Base-by-base conservation (phyloP, 1,139 yeast species). In the Geotrichum carabidarum region DNA sequence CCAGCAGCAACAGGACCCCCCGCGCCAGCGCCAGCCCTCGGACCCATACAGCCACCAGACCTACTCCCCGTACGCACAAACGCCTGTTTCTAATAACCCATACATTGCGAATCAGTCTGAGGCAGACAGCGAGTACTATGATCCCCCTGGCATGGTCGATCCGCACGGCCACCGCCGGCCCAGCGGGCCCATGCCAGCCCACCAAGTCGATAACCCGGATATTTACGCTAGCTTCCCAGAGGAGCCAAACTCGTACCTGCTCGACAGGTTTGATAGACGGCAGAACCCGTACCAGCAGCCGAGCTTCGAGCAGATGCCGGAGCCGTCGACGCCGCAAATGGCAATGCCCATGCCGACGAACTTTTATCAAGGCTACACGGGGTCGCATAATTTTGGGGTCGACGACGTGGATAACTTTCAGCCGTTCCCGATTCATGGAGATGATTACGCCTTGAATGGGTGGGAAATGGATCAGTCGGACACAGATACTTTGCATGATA, bases 381-480 rank as follows among this genome's bases (percentile, higher is more conserved):
- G 22, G 12, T 30, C 17, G 14, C 32, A 17, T 18, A 9, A 14
- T 18, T 27, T 35, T 18, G 22, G 27, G 12, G 48, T 11, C 5
- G 35, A 43, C 7, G 53, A 50, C 35, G 41, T 44, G 8, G 53
- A 50, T 12, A 50, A 44, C 18, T 50, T 50, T 30, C 53, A 43
- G 35, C 53, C 53, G 14, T 65, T 69, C 51, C 74, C 74, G 2
- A 66, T 70, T 41, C 58, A 58, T 5, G 76, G 76, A 5, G 76
- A 70, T 51, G 67, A 68, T 48, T 72, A 72, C 57, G 71, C 68
- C 3, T 59, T 73, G 48, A 73, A 73, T 55, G 70, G 75, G 1
- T 69, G 67, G 57, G 65, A 64, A 32, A 63, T 65, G 30, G 69
- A 62, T 12, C 38, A 53, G 6, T 51, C 57, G 32, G 63, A 59